A percentile compares a stretch with the other conserved stretches of the same genome.
These are phyloP conservation scores for Apiospora hydei DNA, from an alignment of 2,329 filamentous ascomycete species.

Conservation along the genomic window DNA sequence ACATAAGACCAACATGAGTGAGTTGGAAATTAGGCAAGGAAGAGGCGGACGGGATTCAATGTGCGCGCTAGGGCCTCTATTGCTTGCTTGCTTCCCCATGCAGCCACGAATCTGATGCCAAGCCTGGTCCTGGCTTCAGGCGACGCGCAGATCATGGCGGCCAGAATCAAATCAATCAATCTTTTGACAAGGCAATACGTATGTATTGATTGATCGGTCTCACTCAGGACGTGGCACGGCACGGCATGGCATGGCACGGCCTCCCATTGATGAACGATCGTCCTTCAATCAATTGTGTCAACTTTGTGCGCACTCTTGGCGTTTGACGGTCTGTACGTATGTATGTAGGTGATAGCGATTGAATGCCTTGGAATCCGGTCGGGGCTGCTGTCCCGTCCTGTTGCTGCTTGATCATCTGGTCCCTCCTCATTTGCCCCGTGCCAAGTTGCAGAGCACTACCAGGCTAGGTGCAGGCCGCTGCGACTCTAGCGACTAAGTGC, in stretches of 20 bases:
- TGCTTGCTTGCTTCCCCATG: constrained; percentile 13
- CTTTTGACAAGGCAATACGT: not conserved
- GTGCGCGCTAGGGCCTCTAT: not conserved
- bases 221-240: not conserved
- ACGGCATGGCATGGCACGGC: not conserved
- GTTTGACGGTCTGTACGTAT: not conserved
- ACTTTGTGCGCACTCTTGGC: not conserved
- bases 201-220: not conserved
- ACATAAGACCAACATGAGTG: no score
- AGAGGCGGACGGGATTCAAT: no score
- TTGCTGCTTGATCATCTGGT: not conserved
- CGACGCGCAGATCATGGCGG: constrained; percentile 5
- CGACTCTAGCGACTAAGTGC: no score
- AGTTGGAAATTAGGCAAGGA: no score
- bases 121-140: constrained; percentile 18
- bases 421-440: constrained; percentile 7
- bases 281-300: not conserved
- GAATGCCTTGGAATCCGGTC: not conserved
- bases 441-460: not conserved
- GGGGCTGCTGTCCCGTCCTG: not conserved
- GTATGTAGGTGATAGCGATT: not conserved
- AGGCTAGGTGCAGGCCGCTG: not conserved
- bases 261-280: not conserved
- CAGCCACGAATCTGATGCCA: not conserved
- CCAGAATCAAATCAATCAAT: constrained; percentile 12